A percentile compares a stretch with the other conserved stretches of the same genome.
phyloP scores from a whole-genome alignment of 1,284 basidiomycete species.

The Ganoderma meredithae region DNA sequence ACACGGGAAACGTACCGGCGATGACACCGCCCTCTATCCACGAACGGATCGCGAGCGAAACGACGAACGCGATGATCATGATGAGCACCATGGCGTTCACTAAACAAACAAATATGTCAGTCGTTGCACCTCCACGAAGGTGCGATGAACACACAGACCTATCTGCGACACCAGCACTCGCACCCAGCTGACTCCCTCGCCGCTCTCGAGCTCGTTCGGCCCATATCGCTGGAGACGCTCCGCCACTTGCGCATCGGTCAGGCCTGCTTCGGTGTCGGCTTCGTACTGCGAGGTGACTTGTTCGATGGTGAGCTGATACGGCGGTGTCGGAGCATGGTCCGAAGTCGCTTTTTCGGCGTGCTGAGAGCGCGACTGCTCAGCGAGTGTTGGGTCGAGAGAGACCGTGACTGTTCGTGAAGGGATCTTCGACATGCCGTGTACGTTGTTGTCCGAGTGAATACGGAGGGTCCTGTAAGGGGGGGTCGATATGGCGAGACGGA shows the following conservation, averaged over 20 bases:
- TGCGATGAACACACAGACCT: constrained; percentile 5
- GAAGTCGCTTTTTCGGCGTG: not conserved
- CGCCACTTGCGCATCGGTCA: not conserved
- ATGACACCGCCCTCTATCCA: constrained; percentile 33
- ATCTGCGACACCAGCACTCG: constrained; percentile 15
- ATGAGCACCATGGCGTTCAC: constrained; percentile 15
- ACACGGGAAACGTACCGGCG: constrained; percentile 21
- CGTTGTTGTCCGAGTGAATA: not conserved
- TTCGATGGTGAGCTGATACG: not conserved
- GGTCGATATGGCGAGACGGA: not conserved
- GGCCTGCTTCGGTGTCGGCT: not conserved
- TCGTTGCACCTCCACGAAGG: not conserved
- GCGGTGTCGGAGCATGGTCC: not conserved
- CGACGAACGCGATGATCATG: constrained; percentile 23
- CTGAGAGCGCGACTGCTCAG: not conserved
- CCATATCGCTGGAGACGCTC: constrained; percentile 13
- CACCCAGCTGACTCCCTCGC: constrained; percentile 20
- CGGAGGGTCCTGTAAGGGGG: too few relatives aligned
- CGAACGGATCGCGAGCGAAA: constrained; percentile 25
- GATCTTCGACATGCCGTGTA: not conserved
- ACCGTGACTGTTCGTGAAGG: not conserved
- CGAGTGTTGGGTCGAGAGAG: not conserved
- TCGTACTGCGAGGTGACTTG: not conserved
- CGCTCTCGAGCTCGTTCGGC: constrained; percentile 17
- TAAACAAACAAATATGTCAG: not conserved